A percentile compares a stretch with the other conserved stretches of the same genome.
Evolutionary conservation across 2,329 filamentous ascomycete genomes (phyloP).

Genomic region (Diaporthe sp.): DNA sequence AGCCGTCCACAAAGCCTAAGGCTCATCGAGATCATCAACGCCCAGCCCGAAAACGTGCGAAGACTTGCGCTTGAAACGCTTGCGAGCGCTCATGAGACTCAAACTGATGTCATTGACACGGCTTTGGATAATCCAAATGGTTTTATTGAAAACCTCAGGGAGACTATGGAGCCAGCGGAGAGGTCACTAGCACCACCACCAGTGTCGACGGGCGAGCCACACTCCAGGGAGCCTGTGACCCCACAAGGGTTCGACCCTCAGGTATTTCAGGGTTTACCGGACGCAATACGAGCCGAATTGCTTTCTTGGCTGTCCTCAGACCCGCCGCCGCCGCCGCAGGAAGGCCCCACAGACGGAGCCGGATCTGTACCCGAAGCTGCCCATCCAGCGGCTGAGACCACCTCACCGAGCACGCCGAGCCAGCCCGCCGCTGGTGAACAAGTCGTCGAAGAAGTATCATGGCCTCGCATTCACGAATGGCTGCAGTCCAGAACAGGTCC

Average conservation of each 20-base stretch:
- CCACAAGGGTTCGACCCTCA: not conserved
- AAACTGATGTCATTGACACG: not conserved
- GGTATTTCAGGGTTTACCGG: not conserved
- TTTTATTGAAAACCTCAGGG: not conserved
- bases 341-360: not conserved
- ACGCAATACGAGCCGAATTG: not conserved
- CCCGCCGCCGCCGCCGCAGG: not conserved
- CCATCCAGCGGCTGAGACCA: too few relatives aligned
- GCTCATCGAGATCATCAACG: not conserved
- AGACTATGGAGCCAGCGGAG: not conserved
- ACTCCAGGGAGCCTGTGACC: not conserved
- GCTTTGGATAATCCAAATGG: not conserved
- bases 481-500: not conserved
- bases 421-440: not conserved
- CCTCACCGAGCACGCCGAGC: not conserved
- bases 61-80: not conserved
- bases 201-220: not conserved
- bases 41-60: not conserved
- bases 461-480: not conserved
- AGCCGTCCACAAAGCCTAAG: not conserved
- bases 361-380: not conserved
- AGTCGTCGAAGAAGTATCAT: not conserved
- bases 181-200: too few relatives aligned
- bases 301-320: not conserved
- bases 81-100: not conserved